Evolutionary conservation across 2,329 filamentous ascomycete genomes (phyloP).

Genomic region (Balansia obtecta): DNA sequence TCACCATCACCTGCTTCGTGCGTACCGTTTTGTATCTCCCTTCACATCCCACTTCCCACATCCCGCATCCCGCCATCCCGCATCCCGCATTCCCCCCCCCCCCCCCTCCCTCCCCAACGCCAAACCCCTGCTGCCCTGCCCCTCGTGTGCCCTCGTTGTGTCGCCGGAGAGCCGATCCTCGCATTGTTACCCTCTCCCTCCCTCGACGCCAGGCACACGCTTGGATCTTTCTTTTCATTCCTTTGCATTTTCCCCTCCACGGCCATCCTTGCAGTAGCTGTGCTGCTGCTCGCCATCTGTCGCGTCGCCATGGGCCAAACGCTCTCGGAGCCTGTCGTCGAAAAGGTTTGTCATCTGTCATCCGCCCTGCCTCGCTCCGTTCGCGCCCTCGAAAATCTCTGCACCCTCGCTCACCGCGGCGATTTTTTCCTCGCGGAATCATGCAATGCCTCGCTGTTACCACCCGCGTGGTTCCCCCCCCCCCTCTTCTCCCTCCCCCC

Average conservation of each 20-base stretch:
- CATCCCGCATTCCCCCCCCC: too few species aligned
- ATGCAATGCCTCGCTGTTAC: neutral
- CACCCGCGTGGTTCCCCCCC: neutral
- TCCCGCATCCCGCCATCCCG: neutral
- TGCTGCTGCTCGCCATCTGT: slow-evolving; percentile 15
- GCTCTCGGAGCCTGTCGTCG: slow-evolving; percentile 94
- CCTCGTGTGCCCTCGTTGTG: slow-evolving; percentile 5
- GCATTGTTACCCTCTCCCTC: slow-evolving; percentile 2
- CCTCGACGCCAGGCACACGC: slow-evolving; percentile 1
- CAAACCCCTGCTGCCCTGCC: slow-evolving; percentile 3
- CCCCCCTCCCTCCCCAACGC: neutral
- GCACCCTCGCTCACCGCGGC: neutral
- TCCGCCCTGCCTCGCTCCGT: neutral
- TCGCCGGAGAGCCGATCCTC: slow-evolving; percentile 3
- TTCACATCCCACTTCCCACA: neutral
- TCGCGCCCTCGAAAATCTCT: slow-evolving; percentile 2
- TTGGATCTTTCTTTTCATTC: slow-evolving; percentile 1
- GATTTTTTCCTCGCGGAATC: neutral
- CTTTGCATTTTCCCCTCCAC: slow-evolving; percentile 7
- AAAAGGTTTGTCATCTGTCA: slow-evolving; percentile 58
- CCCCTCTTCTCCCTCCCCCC: too few species aligned
- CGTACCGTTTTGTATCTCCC: neutral
- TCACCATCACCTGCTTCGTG: neutral
- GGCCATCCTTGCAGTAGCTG: slow-evolving; percentile 14
- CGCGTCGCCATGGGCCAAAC: slow-evolving; percentile 79